Percentiles rank a stretch among this genome's conserved stretches.
Evolutionary conservation across 164 flowering plant species (phyloP).

Genomic region (Annona squamosa): DNA sequence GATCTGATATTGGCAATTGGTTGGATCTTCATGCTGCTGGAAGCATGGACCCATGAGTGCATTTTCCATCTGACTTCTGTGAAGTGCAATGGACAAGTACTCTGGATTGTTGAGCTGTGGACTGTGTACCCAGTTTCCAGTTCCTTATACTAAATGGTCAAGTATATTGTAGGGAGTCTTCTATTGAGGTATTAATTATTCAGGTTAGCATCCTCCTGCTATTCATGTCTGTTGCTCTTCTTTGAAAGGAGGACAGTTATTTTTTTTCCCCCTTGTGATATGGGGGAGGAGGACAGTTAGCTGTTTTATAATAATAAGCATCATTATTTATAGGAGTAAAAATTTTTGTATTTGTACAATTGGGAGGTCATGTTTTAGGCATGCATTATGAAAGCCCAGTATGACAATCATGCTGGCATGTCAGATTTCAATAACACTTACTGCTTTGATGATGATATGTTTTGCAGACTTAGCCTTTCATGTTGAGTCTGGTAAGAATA

Average conservation of each 20-base stretch:
- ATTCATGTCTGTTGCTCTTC: background rate
- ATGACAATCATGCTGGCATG: background rate
- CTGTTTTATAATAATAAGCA: no score
- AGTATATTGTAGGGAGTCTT: background rate
- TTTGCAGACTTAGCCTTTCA: no score
- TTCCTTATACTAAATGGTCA: background rate
- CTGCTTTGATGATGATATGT: background rate
- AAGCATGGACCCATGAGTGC: background rate
- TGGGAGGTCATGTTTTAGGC: background rate
- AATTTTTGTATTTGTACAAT: background rate
- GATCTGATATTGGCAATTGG: no score
- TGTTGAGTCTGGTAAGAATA: no score
- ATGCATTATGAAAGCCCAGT: background rate
- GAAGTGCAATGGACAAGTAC: background rate
- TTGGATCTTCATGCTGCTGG: background rate
- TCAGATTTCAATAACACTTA: background rate
- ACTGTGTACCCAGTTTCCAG: background rate
- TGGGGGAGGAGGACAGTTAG: no score
- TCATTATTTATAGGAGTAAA: background rate
- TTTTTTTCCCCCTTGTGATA: background rate
- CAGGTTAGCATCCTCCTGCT: background rate
- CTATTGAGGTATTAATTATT: background rate
- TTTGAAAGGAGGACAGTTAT: background rate
- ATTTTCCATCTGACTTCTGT: background rate
- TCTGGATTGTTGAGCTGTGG: background rate